Base-by-base conservation (phyloP, 108 stramenopile species). In the Cyclotella atomus region DNA sequence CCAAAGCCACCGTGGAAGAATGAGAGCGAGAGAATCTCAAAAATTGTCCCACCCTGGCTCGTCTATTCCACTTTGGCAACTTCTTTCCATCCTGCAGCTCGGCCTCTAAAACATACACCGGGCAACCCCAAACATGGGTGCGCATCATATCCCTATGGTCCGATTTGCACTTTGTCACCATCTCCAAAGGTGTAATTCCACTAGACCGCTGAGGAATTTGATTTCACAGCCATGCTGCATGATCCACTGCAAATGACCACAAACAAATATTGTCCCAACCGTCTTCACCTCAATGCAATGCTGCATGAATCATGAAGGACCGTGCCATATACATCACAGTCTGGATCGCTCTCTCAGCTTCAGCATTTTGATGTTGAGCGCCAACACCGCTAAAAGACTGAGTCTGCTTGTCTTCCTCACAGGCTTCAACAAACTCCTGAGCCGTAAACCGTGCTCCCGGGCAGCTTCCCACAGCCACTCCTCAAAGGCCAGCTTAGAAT, bases 321-420 rank as follows among this genome's bases (percentile, higher is more conserved):
- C 87, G 36, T n/a, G 84, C 84, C 62, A 54, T 44, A 8, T 15
- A 62, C 41, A 59, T 73, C 19, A 84, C 46, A 10, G 81, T 84
- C 20, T 59, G 73, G 38, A 84, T 83, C 21, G 81, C 33, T 35
- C 77, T 73, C 44, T 87, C 86, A 46, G 83, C 83, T 8, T 71
- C 71, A n/a, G 36, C 83, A 56, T 87, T 87, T 32, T 87, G 83
- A 79, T 87, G 86, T 56, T 87, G 79, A 21, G 86, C 83, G 8
- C 86, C 86, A 10, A 84, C 83, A 14, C 81, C 83, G 19, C 60
- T 34, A 49, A 85, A 83, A 4, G 47, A 44, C 25, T 79, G 70
- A 14, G 49, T 68, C 55, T 84, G 87, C 0, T 38, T 5, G 32
- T 49, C 47, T 15, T 36, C 21, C 34, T 44, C 9, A 21, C 70